These are phyloP conservation scores for Ascochyta fabae DNA, from an alignment of 2,329 filamentous ascomycete genomes.

Conservation along the genomic window DNA sequence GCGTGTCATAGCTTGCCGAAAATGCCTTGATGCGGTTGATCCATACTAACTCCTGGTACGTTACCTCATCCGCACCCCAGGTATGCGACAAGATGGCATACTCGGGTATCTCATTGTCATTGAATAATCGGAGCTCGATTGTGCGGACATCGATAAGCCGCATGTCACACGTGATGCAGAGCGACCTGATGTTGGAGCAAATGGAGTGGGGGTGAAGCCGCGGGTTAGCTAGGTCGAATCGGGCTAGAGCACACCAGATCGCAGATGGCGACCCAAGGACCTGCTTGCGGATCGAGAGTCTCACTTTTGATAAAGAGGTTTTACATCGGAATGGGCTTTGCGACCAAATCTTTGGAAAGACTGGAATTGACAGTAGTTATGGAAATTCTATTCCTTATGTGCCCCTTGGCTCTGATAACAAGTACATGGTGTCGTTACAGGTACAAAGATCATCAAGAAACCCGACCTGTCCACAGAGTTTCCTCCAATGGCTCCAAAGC, in stretches of 20 bases:
- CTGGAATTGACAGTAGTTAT: not conserved
- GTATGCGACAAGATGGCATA: slow-evolving; percentile 34
- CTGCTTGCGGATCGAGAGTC: slow-evolving; percentile 1
- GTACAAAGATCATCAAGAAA: not conserved
- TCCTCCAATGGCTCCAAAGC: too few relatives aligned
- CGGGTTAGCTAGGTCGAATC: not conserved
- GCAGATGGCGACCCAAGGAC: not conserved
- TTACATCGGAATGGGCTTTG: not conserved
- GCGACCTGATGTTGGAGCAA: not conserved
- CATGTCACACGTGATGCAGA: slow-evolving; percentile 24
- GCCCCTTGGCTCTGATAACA: not conserved
- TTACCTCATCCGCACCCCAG: slow-evolving; percentile 29
- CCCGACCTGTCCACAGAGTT: not conserved
- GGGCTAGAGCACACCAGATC: not conserved
- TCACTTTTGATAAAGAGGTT: not conserved
- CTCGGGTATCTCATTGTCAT: slow-evolving; percentile 25
- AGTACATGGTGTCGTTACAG: not conserved
- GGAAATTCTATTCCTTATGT: not conserved
- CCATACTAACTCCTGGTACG: slow-evolving; percentile 23
- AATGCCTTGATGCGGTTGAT: slow-evolving; percentile 22
- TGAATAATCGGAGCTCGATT: slow-evolving; percentile 30
- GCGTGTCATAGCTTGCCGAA: slow-evolving; percentile 7
- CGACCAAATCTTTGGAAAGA: not conserved
- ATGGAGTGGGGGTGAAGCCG: not conserved
- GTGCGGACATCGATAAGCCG: slow-evolving; percentile 36